Evolutionary conservation across 2,329 filamentous ascomycete genomes (phyloP), one percentile per base, ranked within the genome.

Genomic region (Arthroderma sp.): DNA sequence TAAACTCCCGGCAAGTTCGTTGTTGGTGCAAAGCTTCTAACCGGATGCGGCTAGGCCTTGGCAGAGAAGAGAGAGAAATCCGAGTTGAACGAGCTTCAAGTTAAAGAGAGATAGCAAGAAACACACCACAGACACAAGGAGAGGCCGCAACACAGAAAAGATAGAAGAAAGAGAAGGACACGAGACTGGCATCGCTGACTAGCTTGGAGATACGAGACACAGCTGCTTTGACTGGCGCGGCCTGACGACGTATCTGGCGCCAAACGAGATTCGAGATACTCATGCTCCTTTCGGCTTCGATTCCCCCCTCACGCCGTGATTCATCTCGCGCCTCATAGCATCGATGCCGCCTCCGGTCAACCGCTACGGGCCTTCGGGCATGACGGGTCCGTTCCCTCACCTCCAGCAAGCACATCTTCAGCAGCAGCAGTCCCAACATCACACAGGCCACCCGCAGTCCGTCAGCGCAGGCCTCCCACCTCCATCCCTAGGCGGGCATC

Each of bases 401-500:
- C 72, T 81, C 55, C 79, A 79, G 63, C 77, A 74, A 63, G 75
- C 71, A 61, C 71, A 77, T 62, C 67, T 77, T 60, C 70, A 74
- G 63, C 68, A 74, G 61, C 74, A 72, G 63, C 74, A 77, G 62
- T 71, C 76, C 63, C 75, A 77, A 55, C 73, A 73, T 43, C 68
- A 73, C 62, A 52, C 54, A 56, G 64, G 65, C 17, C 71, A 73
- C 59, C 65, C 75, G 54, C 76, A 76, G 65, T 71, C 73, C 44
- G 71, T 73, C 65, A 76, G 72, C 60, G 68, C 72, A 53, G 73
- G 73, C 15, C 73, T 81, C 2, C 78, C 77, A 56, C 77, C 78
- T 61, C 79, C 81, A 56, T 79, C 77, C 49, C 75, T 91, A 58
- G 80, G 81, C 62, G 78, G 79, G 59, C 87, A 87, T 68, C 83